Conservation (phyloP, 768 basidiomycete species). For the Chalciporus piperatus region DNA sequence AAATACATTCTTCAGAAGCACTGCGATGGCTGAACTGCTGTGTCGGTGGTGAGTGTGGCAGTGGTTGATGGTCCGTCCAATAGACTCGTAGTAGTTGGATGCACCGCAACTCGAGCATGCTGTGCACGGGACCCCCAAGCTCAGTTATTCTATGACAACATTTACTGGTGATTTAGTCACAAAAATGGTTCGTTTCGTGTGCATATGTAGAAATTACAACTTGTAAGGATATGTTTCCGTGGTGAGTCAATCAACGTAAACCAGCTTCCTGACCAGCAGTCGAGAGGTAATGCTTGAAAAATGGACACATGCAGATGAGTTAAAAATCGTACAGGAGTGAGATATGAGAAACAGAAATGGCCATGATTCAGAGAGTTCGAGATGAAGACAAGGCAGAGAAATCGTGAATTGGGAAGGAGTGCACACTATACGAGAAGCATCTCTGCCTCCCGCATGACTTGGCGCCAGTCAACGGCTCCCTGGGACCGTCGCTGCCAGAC, state of each 20-base stretch:
- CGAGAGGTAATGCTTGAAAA: slow-evolving; percentile 5
- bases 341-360: not conserved
- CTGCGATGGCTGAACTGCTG: no score
- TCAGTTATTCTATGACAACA: not conserved
- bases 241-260: slow-evolving; percentile 13
- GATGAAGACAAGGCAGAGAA: slow-evolving; percentile 2
- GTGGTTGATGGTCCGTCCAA: not conserved
- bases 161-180: not conserved
- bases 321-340: slow-evolving; percentile 11
- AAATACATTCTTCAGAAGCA: no score
- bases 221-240: slow-evolving; percentile 19
- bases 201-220: slow-evolving; percentile 20
- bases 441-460: slow-evolving; percentile 45
- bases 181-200: slow-evolving; percentile 1
- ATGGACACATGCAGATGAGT: slow-evolving; percentile 9
- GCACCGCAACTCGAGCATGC: slow-evolving; percentile 3
- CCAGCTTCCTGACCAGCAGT: slow-evolving; percentile 24
- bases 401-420: not conserved
- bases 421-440: slow-evolving; percentile 56
- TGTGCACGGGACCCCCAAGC: not conserved
- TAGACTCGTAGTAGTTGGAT: not conserved
- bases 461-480: slow-evolving; percentile 59
- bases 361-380: not conserved
- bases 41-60: no score
- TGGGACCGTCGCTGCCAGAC: slow-evolving; percentile 53